Conservation (phyloP, 768 basidiomycete species). For the Trametes gibbosa region DNA sequence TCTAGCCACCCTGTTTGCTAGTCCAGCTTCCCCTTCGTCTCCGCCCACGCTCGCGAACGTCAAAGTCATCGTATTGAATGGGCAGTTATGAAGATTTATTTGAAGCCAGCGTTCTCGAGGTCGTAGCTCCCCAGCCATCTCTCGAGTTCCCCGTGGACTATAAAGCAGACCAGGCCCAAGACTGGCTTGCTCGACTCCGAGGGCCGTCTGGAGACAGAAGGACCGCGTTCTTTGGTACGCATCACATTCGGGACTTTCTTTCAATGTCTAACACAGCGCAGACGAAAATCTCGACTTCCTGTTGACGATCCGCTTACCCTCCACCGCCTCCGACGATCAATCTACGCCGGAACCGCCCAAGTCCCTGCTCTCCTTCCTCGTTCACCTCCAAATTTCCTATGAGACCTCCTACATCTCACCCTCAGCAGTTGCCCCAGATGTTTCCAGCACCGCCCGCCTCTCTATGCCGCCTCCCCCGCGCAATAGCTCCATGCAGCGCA, state of each 20-base stretch:
- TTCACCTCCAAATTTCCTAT: slow-evolving; percentile 72
- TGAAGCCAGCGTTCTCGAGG: slow-evolving; percentile 52
- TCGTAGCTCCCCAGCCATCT: slow-evolving; percentile 65
- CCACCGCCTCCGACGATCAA: slow-evolving; percentile 31
- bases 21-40: not conserved
- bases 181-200: slow-evolving; percentile 54
- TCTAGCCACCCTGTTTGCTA: no score
- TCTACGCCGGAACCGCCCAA: slow-evolving; percentile 30
- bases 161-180: slow-evolving; percentile 35
- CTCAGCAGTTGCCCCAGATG: slow-evolving; percentile 30
- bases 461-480: slow-evolving; percentile 48
- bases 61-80: slow-evolving; percentile 7
- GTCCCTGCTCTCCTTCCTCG: slow-evolving; percentile 54
- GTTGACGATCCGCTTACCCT: slow-evolving; percentile 31
- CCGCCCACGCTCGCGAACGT: no score
- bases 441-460: slow-evolving; percentile 25
- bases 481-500: slow-evolving; percentile 44
- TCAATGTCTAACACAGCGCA: slow-evolving; percentile 8
- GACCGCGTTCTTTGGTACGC: slow-evolving; percentile 74
- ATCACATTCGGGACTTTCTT: not conserved
- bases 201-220: slow-evolving; percentile 48
- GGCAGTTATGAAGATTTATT: slow-evolving; percentile 65
- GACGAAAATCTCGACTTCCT: slow-evolving; percentile 37
- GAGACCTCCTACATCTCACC: slow-evolving; percentile 79
- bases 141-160: slow-evolving; percentile 53